phyloP scores from a whole-genome alignment of 2,329 filamentous ascomycete genomes.

The Cladosporium austrohemisphaericum region DNA sequence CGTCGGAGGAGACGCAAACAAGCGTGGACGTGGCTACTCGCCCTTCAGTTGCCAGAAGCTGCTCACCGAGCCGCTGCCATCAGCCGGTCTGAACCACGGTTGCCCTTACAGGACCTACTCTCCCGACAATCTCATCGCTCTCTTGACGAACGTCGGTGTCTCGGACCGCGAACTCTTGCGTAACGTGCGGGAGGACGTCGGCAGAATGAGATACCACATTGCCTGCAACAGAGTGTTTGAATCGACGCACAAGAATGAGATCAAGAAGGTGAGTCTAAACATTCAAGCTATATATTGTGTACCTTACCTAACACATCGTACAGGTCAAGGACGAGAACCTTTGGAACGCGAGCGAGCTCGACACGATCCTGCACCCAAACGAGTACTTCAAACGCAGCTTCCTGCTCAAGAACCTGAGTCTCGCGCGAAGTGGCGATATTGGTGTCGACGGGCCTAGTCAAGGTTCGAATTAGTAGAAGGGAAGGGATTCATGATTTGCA shows the following conservation, averaged over 20 bases:
- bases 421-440: constrained; percentile 33
- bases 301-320: constrained; percentile 10
- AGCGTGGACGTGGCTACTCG: constrained; percentile 80
- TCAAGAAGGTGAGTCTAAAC: constrained; percentile 39
- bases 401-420: constrained; percentile 72
- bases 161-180: constrained; percentile 72
- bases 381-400: constrained; percentile 97
- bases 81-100: constrained; percentile 81
- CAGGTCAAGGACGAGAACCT: constrained; percentile 45
- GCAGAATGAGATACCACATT: constrained; percentile 84
- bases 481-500: neutral
- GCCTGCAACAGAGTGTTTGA: constrained; percentile 97
- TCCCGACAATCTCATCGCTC: constrained; percentile 72
- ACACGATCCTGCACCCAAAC: constrained; percentile 96
- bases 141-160: constrained; percentile 77
- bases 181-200: constrained; percentile 83
- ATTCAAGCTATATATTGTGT: neutral
- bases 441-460: constrained; percentile 33
- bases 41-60: constrained; percentile 96
- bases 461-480: neutral
- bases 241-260: constrained; percentile 64
- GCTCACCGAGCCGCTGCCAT: constrained; percentile 80
- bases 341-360: constrained; percentile 65
- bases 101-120: constrained; percentile 94
- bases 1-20: constrained; percentile 86